phyloP scores from a whole-genome alignment of 148 eudicot species.

The Rhododendron ovatum region DNA sequence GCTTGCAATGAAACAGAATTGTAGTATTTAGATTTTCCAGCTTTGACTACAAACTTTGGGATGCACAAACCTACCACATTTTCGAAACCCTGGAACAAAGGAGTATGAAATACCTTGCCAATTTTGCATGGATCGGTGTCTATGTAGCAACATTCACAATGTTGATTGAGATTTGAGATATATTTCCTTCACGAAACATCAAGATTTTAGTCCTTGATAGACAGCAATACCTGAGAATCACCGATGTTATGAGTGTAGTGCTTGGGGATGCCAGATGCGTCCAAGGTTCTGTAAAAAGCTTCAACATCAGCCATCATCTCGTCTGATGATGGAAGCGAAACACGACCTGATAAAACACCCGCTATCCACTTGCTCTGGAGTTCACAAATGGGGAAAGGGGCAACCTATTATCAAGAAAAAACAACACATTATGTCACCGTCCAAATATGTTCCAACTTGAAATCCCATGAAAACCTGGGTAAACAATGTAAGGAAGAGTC shows the following conservation, averaged over 20 bases:
- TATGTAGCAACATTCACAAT: background rate
- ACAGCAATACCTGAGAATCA: slow-evolving; percentile 40
- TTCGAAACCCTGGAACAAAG: background rate
- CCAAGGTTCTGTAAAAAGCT: slow-evolving; percentile 54
- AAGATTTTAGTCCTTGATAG: background rate
- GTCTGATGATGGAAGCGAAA: slow-evolving; percentile 54
- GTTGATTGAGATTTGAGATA: background rate
- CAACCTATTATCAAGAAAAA: slow-evolving; percentile 36
- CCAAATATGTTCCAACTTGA: background rate
- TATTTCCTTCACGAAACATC: background rate
- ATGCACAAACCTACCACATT: background rate
- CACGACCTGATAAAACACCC: slow-evolving; percentile 61
- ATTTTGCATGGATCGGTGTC: background rate
- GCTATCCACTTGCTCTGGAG: slow-evolving; percentile 93
- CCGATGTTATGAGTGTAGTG: slow-evolving; percentile 67
- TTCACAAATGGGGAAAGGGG: slow-evolving; percentile 72
- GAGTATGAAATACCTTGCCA: background rate
- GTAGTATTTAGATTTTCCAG: background rate
- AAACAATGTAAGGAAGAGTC: background rate
- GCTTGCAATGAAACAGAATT: background rate
- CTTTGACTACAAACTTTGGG: background rate
- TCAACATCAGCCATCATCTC: slow-evolving; percentile 73
- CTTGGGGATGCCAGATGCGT: slow-evolving; percentile 60
- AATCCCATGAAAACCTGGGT: background rate
- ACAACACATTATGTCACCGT: background rate